Conservation (phyloP, 768 basidiomycete genomes). For the Tricholomella constricta region DNA sequence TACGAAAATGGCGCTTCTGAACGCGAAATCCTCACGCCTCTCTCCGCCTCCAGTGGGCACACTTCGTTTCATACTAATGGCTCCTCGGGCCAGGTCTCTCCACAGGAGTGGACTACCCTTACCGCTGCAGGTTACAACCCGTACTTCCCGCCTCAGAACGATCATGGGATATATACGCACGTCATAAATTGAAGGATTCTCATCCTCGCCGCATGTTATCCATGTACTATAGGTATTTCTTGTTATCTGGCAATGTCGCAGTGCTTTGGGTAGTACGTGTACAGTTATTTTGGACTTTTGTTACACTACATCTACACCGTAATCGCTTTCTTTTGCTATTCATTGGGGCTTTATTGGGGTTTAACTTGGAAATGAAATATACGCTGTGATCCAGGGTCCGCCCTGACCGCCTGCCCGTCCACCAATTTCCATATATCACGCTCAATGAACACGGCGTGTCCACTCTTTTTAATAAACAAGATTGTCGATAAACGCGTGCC, state of each 20-base stretch:
- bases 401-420: conserved; percentile 40
- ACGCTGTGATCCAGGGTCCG: conserved; percentile 47
- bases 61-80: conserved; percentile 43
- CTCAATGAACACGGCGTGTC: conserved; percentile 68
- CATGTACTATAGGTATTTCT: conserved; percentile 14
- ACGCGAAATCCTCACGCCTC: conserved; percentile 59
- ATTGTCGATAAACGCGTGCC: conserved; percentile 78
- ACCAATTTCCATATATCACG: conserved; percentile 63
- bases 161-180: conserved; percentile 57
- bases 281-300: conserved; percentile 1
- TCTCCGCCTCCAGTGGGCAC: conserved; percentile 53
- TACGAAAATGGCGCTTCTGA: conserved; percentile 66
- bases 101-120: conserved; percentile 65
- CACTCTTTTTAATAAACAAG: conserved; percentile 61
- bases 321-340: conserved; percentile 11
- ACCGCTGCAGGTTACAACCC: conserved; percentile 60
- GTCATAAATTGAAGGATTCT: conserved; percentile 49
- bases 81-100: conserved; percentile 49
- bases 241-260: conserved; percentile 16
- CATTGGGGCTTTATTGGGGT: conserved; percentile 3
- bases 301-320: conserved; percentile 23
- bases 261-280: conserved; percentile 12
- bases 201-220: conserved; percentile 10
- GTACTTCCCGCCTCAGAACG: conserved; percentile 63
- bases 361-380: conserved; percentile 49